Evolutionary conservation across 2,329 filamentous ascomycete species (phyloP), one percentile per base, ranked within the genome.

Genomic region (Neocucurbitaria cava): DNA sequence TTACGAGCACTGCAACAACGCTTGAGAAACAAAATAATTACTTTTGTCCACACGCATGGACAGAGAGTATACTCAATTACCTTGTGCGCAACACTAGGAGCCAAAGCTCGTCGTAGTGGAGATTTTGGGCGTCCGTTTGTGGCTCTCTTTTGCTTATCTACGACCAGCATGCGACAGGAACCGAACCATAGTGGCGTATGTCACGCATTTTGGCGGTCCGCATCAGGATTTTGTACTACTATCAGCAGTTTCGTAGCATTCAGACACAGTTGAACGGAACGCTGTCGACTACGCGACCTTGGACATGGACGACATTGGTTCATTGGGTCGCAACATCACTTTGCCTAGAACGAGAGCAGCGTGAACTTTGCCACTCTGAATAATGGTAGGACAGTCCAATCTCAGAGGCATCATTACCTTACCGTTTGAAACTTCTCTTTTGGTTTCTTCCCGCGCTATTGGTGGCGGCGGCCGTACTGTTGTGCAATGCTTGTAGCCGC

Each of bases 281-380:
- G 21, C 26, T 23, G 20, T 31, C 18, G 26, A 33, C 26, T 33
- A 24, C 41, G 20, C 45, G 21, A 28, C 38, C 45, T 26, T 23
- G 39, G 23, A 46, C 44, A 46, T 58, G 56, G 53, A 48, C 57
- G 23, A 66, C 58, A 39, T 52, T 33, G 38, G 20, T 52, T 42
- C 45, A 62, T 61, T 48, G 30, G 40, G 20, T 60, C 50, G 65
- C 58, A 61, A 70, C 61, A 43, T 43, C 50, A 52, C 62, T 49
- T 61, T 61, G 10, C 62, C 57, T 41, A 48, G 38, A 59, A 39
- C 21, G 58, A 50, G 30, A 28, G 30, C 33, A 17, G 28, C 51
- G 52, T 46, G 40, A 31, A 47, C 33, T 31, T 44, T 35, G 28
- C 40, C 42, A 44, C 41, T 35, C 49, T 53, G 46, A 56, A 60